Conservation (phyloP, 345 rosid species). For the Euphorbia peplus region DNA sequence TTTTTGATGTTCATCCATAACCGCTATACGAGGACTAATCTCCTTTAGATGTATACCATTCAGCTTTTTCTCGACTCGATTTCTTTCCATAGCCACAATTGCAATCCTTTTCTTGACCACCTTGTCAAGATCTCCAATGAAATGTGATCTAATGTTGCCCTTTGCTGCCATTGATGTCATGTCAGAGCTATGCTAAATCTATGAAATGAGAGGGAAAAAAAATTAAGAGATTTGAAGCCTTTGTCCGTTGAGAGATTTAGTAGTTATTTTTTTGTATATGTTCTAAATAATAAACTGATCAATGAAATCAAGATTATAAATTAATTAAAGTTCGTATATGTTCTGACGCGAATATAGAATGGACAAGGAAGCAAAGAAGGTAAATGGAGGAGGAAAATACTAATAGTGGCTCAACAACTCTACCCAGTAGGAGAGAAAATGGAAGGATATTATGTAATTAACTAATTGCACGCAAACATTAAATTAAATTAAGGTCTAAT, state of each 20-base stretch:
- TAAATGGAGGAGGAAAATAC: background rate
- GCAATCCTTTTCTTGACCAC: background rate
- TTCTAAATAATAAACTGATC: conserved; percentile 24
- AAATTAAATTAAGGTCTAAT: no score
- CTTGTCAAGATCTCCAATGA: background rate
- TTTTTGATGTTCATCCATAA: conserved; percentile 2
- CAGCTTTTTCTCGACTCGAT: conserved; percentile 29
- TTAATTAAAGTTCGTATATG: background rate
- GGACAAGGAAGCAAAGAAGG: conserved; percentile 3
- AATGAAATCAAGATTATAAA: no score
- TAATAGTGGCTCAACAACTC: conserved; percentile 15
- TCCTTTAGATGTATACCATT: conserved; percentile 25
- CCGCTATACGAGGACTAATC: background rate
- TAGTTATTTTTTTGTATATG: conserved; percentile 14
- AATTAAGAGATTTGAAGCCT: background rate
- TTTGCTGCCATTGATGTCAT: conserved; percentile 29
- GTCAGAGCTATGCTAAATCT: background rate
- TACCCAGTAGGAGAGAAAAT: conserved; percentile 13
- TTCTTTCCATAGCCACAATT: conserved; percentile 6
- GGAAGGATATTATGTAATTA: background rate
- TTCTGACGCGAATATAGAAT: background rate
- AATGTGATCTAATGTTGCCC: background rate
- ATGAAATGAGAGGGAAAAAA: background rate
- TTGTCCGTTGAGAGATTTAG: conserved; percentile 4
- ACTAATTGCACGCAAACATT: conserved; percentile 13